These are phyloP conservation scores for Clavispora vitiphila DNA, from an alignment of 805 yeast genomes.

Conservation along the genomic window DNA sequence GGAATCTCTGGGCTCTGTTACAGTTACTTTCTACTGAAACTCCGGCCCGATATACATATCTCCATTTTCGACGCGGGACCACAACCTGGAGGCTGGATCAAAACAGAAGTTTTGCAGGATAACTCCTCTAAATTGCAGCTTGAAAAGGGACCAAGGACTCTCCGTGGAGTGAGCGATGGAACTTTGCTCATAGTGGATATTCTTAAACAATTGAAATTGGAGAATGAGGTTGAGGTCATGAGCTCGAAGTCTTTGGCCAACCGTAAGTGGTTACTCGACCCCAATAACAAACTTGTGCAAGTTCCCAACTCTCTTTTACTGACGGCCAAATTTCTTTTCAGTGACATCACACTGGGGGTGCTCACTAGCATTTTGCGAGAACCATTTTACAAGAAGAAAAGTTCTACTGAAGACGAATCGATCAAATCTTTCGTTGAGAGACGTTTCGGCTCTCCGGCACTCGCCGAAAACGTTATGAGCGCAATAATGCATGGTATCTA, in stretches of 20 bases:
- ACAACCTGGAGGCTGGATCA: slow-evolving; percentile 78
- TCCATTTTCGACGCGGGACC: slow-evolving; percentile 53
- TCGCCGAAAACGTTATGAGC: slow-evolving; percentile 59
- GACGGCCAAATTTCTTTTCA: slow-evolving; percentile 28
- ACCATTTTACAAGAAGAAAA: slow-evolving; percentile 34
- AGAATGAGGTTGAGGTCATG: slow-evolving; percentile 54
- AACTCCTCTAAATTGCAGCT: slow-evolving; percentile 30
- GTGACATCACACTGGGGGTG: slow-evolving; percentile 43
- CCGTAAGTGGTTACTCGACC: slow-evolving; percentile 57
- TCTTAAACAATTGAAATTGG: slow-evolving; percentile 42
- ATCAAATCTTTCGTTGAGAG: slow-evolving; percentile 63
- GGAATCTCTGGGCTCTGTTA: slow-evolving; percentile 85
- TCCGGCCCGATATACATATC: slow-evolving; percentile 74
- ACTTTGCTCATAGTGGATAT: slow-evolving; percentile 63
- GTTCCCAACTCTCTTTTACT: slow-evolving; percentile 44
- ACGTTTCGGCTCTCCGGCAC: slow-evolving; percentile 54
- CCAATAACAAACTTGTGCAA: slow-evolving; percentile 44
- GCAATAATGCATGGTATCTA: slow-evolving; percentile 87
- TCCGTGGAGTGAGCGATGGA: slow-evolving; percentile 80
- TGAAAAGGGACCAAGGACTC: slow-evolving; percentile 90
- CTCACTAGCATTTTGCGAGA: slow-evolving; percentile 45
- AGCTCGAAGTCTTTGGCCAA: slow-evolving; percentile 58
- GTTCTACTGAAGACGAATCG: slow-evolving; percentile 54
- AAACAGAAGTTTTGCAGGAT: slow-evolving; percentile 38
- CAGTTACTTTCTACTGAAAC: slow-evolving; percentile 57